Conservation (phyloP, 768 basidiomycete genomes). For the Solioccasus polychromus region DNA sequence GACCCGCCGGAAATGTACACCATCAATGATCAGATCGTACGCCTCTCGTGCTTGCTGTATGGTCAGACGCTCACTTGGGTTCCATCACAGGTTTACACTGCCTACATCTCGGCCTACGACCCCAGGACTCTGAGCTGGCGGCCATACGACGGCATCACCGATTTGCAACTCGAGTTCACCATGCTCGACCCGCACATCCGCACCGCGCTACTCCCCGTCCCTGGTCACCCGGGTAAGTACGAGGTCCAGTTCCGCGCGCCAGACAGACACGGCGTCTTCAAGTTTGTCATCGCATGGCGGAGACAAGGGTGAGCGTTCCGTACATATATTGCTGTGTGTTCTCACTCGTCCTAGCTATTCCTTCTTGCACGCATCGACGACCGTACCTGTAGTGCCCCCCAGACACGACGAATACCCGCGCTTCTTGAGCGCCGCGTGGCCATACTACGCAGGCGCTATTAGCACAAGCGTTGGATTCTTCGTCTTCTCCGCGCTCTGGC, state of each 20-base stretch:
- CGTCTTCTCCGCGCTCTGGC: constrained; percentile 83
- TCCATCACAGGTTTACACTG: constrained; percentile 59
- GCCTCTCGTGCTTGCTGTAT: constrained; percentile 7
- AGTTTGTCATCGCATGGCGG: constrained; percentile 89
- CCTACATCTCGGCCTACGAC: constrained; percentile 70
- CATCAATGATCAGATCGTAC: constrained; percentile 80
- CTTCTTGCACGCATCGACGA: constrained; percentile 69
- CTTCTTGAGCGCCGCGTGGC: constrained; percentile 94
- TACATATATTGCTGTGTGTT: background rate
- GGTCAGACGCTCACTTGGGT: background rate
- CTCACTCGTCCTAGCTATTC: constrained; percentile 50
- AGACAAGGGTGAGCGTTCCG: constrained; percentile 68
- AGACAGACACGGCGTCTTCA: constrained; percentile 97
- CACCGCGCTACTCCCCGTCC: constrained; percentile 61
- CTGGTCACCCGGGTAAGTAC: constrained; percentile 63
- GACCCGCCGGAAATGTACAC: constrained; percentile 73
- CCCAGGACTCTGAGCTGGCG: constrained; percentile 57
- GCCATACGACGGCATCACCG: constrained; percentile 67
- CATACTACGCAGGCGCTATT: constrained; percentile 89
- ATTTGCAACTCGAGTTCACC: constrained; percentile 93
- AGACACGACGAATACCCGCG: constrained; percentile 94
- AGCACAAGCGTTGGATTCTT: constrained; percentile 86
- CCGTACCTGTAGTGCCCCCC: constrained; percentile 87
- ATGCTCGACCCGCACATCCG: constrained; percentile 99
- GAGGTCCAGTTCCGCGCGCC: constrained; percentile 84